Base-by-base conservation (phyloP, 768 basidiomycete species). In the Auricularia sp. region DNA sequence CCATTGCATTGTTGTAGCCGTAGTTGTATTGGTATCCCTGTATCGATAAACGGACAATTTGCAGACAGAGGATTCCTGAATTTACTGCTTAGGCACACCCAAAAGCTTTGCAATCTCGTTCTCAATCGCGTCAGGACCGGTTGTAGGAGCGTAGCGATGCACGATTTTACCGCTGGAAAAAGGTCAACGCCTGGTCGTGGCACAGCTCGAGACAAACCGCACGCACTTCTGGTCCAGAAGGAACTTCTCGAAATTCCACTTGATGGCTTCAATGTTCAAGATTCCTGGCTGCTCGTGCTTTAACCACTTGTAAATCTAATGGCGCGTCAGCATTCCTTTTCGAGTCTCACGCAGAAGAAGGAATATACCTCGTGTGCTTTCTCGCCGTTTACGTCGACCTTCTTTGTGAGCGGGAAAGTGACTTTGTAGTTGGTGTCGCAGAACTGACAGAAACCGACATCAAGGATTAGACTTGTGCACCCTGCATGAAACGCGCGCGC, bases 311-410 rank as follows among this genome's bases (percentile, higher is more conserved):
- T 82, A 95, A 0, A 94, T 63, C 39, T 34, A 21, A 16, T 18
- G 34, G 47, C 14, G 64, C 21, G 51, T 33, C 33, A 35, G 21
- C n/a, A 34, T n/a, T 58, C 14, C n/a, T 35, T 29, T 54, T 21
- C 8, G 16, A 11, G 10, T 65, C 6, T 65, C 11, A 8, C 5
- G 63, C 37, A 42, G 14, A 37, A 13, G 42, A 18, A 10, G 44
- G 33, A 16, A 58, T 34, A 65, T n/a, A 70, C 75, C 69, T 89
- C 83, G 76, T 94, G 94, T 65, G 90, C 85, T 68, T 81, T 77
- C 69, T 88, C 85, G 3, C 94, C 94, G 73, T 97, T 98, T 47
- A 97, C 95, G 62, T 97, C 91, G 21, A 89, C 89, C 77, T 96
- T 98, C 78, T 86, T 89, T 87, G 92, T 90, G 62, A 98, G 76